Conservation (phyloP, 192 early-diverging fungal genomes). For the Backusella morwellensis region DNA sequence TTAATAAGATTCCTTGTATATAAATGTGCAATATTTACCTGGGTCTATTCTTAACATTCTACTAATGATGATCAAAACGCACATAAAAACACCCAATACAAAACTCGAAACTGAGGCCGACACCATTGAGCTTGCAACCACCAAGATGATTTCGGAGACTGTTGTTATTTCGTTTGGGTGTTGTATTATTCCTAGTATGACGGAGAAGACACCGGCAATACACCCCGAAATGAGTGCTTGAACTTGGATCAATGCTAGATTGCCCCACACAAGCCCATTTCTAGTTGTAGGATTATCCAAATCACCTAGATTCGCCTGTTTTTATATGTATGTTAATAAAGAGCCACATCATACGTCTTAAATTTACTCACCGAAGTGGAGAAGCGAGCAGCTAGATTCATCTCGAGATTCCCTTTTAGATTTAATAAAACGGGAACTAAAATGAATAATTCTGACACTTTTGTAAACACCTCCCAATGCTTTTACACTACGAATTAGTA, state of each 20-base stretch:
- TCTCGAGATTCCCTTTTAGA: slow-evolving; percentile 90
- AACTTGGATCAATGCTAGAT: slow-evolving; percentile 72
- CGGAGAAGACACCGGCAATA: slow-evolving; percentile 70
- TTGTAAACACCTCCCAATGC: slow-evolving; percentile 66
- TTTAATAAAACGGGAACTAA: slow-evolving; percentile 84
- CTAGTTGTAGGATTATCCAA: slow-evolving; percentile 52
- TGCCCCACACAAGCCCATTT: slow-evolving; percentile 63
- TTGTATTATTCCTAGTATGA: slow-evolving; percentile 51
- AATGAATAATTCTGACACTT: slow-evolving; percentile 75
- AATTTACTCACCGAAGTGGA: slow-evolving; percentile 53
- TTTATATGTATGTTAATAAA: background rate
- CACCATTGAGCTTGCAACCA: slow-evolving; percentile 64
- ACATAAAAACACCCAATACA: slow-evolving; percentile 72
- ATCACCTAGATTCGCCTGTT: slow-evolving; percentile 59
- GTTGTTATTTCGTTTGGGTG: slow-evolving; percentile 44
- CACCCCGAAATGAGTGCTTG: slow-evolving; percentile 71
- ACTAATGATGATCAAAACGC: slow-evolving; percentile 62
- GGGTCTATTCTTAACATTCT: slow-evolving; percentile 70
- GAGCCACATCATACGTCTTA: background rate
- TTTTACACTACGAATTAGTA: slow-evolving; percentile 14
- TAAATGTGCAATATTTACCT: slow-evolving; percentile 38
- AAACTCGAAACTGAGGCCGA: slow-evolving; percentile 70
- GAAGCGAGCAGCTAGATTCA: slow-evolving; percentile 85
- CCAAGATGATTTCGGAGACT: slow-evolving; percentile 44
- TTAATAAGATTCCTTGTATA: background rate